Conservation (phyloP, 768 basidiomycete genomes). For the Lyophyllum shimeji region DNA sequence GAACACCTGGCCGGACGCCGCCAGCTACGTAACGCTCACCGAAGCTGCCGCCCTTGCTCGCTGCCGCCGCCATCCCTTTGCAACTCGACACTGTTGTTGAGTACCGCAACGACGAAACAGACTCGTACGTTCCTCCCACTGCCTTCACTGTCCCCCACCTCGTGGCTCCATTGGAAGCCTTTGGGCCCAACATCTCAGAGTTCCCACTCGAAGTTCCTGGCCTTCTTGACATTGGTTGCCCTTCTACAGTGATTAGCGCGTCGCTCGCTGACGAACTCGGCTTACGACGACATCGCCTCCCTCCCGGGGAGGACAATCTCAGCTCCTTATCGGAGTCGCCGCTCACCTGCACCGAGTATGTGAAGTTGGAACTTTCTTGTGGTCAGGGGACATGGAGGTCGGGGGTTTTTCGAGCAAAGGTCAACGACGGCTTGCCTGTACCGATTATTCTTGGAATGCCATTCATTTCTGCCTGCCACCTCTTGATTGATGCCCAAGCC, state of each 20-base stretch:
- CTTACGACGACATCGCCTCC: conserved; percentile 13
- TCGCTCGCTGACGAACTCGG: conserved; percentile 8
- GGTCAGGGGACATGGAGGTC: conserved; percentile 20
- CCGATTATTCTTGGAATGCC: conserved; percentile 25
- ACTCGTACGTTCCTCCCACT: background rate
- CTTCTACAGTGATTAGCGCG: conserved; percentile 13
- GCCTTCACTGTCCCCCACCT: background rate
- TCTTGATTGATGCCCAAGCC: conserved; percentile 16
- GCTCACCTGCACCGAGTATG: conserved; percentile 17
- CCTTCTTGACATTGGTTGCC: conserved; percentile 15
- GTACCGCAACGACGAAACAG: background rate
- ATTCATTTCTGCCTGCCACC: conserved; percentile 16
- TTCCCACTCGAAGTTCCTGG: background rate
- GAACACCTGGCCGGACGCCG: background rate
- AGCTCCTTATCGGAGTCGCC: conserved; percentile 12
- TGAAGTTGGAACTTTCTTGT: conserved; percentile 14
- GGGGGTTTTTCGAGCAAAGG: conserved; percentile 14
- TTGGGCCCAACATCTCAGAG: background rate
- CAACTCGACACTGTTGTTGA: background rate
- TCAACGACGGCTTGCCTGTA: conserved; percentile 17
- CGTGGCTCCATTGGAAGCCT: background rate
- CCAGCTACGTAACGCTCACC: background rate
- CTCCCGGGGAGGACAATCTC: conserved; percentile 17
- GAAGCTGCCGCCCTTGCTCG: background rate
- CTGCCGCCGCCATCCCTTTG: background rate